Conservation (phyloP, 495 filamentous ascomycete species). For the Cercophora scortea region DNA sequence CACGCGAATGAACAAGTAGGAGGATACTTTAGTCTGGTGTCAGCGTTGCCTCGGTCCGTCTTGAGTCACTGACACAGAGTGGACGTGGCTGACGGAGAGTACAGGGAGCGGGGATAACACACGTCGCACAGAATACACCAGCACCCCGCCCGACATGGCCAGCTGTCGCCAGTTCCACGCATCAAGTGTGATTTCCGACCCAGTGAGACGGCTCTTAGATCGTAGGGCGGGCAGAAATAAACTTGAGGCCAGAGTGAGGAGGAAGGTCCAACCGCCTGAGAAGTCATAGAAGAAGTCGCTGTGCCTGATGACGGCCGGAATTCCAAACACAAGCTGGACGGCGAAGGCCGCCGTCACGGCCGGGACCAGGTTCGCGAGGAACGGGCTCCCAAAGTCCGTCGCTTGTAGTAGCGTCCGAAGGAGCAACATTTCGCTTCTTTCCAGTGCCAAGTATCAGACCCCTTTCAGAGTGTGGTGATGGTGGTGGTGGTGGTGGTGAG, state of each 20-base stretch:
- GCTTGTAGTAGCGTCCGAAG: slow-evolving; percentile 41
- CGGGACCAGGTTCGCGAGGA: slow-evolving; percentile 53
- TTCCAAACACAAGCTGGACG: slow-evolving; percentile 44
- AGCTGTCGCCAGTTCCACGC: slow-evolving; percentile 54
- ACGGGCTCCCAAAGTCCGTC: slow-evolving; percentile 46
- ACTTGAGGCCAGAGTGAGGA: slow-evolving; percentile 44
- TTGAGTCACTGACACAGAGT: background rate
- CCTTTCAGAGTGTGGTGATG: too few relatives aligned
- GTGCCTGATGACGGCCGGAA: slow-evolving; percentile 47
- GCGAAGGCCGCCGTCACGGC: slow-evolving; percentile 46
- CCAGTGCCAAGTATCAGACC: too few relatives aligned
- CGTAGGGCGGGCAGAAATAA: slow-evolving; percentile 50
- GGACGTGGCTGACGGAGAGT: background rate
- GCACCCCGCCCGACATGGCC: slow-evolving; percentile 44
- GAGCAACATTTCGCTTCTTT: slow-evolving; percentile 30
- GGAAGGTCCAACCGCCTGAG: slow-evolving; percentile 52
- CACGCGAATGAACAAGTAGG: slow-evolving; percentile 51
- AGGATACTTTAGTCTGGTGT: slow-evolving; percentile 36
- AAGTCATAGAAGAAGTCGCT: slow-evolving; percentile 57
- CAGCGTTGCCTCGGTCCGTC: too few relatives aligned
- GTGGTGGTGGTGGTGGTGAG: too few relatives aligned
- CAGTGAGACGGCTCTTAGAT: slow-evolving; percentile 8
- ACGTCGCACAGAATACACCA: slow-evolving; percentile 51
- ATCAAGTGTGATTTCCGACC: slow-evolving; percentile 16
- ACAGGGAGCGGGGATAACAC: slow-evolving; percentile 10